Conservation (phyloP, 768 basidiomycete species). For the Amanita rubescens region DNA sequence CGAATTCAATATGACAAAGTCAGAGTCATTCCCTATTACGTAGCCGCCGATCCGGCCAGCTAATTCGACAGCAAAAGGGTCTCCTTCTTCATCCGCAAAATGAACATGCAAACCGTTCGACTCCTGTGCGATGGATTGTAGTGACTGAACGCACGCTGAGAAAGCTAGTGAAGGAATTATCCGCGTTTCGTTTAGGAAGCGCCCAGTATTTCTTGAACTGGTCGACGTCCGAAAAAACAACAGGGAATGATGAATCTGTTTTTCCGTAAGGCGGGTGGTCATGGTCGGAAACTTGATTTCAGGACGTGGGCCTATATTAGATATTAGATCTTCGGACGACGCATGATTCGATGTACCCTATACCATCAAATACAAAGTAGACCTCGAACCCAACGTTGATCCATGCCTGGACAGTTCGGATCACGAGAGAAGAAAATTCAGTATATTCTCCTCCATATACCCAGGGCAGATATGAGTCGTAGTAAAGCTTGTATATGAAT, state of each 20-base stretch:
- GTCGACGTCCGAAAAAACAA: constrained; percentile 80
- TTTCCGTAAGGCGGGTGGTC: constrained; percentile 49
- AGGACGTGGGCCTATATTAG: constrained; percentile 53
- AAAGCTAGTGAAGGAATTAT: constrained; percentile 68
- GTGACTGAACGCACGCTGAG: constrained; percentile 47
- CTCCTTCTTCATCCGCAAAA: constrained; percentile 77
- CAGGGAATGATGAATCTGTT: constrained; percentile 50
- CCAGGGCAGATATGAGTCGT: constrained; percentile 62
- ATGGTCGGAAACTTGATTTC: constrained; percentile 67
- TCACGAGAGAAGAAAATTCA: constrained; percentile 43
- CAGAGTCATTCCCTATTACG: constrained; percentile 75
- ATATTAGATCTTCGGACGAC: constrained; percentile 12
- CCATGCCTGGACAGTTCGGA: constrained; percentile 56
- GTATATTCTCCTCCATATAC: constrained; percentile 80
- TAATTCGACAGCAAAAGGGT: constrained; percentile 79
- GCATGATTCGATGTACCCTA: constrained; percentile 15
- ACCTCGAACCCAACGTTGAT: constrained; percentile 54
- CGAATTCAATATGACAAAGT: constrained; percentile 71
- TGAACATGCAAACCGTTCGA: constrained; percentile 42
- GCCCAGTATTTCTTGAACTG: constrained; percentile 49
- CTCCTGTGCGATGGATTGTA: constrained; percentile 31
- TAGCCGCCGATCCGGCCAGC: constrained; percentile 68
- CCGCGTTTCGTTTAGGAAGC: constrained; percentile 66
- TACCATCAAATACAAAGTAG: constrained; percentile 82
- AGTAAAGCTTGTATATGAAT: constrained; percentile 67